Evolutionary conservation across 2,329 filamentous ascomycete species (phyloP).

Genomic region (Fusarium succisae): DNA sequence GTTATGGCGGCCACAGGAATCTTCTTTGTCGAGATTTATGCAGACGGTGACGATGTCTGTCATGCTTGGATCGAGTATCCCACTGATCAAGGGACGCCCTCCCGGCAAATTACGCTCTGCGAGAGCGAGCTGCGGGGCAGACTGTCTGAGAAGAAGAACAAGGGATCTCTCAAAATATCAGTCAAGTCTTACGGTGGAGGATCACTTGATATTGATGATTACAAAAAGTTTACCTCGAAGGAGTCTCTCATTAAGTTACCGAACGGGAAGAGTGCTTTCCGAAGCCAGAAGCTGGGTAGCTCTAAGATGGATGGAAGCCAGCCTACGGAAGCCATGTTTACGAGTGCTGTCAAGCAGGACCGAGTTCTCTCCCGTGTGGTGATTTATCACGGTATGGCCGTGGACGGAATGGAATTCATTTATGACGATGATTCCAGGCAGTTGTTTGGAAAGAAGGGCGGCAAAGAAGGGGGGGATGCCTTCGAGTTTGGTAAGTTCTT

Average conservation of each 20-base stretch:
- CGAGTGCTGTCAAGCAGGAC: conserved; percentile 72
- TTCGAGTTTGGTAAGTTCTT: conserved; percentile 77
- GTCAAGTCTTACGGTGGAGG: conserved; percentile 82
- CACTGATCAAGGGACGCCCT: conserved; percentile 68
- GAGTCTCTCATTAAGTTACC: conserved; percentile 78
- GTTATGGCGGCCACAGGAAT: conserved; percentile 84
- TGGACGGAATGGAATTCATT: conserved; percentile 91
- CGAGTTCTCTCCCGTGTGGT: conserved; percentile 79
- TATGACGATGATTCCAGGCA: conserved; percentile 89
- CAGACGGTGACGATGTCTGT: conserved; percentile 83
- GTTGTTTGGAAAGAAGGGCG: conserved; percentile 84
- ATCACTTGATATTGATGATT: conserved; percentile 79
- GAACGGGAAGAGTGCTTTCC: conserved; percentile 75
- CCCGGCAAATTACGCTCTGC: conserved; percentile 77
- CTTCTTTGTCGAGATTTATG: conserved; percentile 84
- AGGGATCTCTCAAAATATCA: conserved; percentile 74
- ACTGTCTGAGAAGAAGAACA: conserved; percentile 77
- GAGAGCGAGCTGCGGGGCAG: conserved; percentile 78
- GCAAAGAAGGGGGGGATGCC: conserved; percentile 73
- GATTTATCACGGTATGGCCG: conserved; percentile 77
- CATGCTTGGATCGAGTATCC: conserved; percentile 83
- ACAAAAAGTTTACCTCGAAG: conserved; percentile 76
- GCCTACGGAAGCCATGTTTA: conserved; percentile 77
- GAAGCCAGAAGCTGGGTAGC: conserved; percentile 77
- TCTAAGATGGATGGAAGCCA: conserved; percentile 76